Base-by-base conservation (phyloP, 73 alveolate genomes). In the Tetrahymena malaccensis region DNA sequence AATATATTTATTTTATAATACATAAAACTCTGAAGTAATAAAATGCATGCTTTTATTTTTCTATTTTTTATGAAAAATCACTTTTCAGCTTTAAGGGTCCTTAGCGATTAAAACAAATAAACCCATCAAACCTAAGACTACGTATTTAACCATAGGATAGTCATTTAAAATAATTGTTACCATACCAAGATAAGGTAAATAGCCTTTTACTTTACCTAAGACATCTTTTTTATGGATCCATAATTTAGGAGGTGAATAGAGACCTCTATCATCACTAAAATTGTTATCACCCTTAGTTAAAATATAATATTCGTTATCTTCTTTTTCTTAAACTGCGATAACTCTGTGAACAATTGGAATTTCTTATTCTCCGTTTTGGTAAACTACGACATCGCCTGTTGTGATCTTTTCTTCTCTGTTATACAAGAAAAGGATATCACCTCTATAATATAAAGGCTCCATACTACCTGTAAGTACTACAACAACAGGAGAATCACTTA, bases 211-310 rank as follows among this genome's bases (percentile, higher is more conserved):
- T 89, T 97, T 96, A 37, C 99, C 99, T 95, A 98, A 85, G 43
- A 99, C 95, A 38, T 99, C 98, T 38, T 93, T 84, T 96, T 97
- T 96, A 85, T 95, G 94, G 31, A 99, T 85, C 98, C 98, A 99
- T 55, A 98, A 94, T 94, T 98, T 97, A 37, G 99, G 98, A 95
- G 95, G 98, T 43, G 99, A 98, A 97, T 98, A 99, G 40, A 99
- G 97, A 0, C 99, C 99, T 98, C 99, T 97, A 96, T 99, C 99
- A 96, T 99, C 98, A 38, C 98, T 99, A 34, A 94, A 96, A 96
- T 99, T 99, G 95, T 98, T 98, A 95, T 99, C 99, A 16, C 99
- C 99, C 96, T 99, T 99, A 0, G 99, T 99, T 95, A 99, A 94
- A 57, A 98, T 95, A 85, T 95, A 89, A 34, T 96, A 96, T 94